These are phyloP conservation scores for Thuidium tamariscinum DNA, from an alignment of 225 moss, liverwort and hornwort species.

Conservation along the genomic window DNA sequence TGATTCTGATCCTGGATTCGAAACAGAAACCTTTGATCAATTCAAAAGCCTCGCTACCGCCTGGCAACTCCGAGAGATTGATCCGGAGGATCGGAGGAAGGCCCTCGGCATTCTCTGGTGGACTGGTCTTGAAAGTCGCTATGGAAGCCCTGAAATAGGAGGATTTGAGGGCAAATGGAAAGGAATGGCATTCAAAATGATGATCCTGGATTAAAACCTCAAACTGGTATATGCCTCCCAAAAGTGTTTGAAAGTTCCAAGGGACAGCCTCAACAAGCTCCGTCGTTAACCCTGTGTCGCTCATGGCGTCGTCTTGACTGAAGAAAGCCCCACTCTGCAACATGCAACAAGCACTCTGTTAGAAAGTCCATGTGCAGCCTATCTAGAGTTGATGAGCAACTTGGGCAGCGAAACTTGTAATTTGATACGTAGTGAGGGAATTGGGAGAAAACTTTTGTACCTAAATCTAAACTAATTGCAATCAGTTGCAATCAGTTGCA, in stretches of 20 bases:
- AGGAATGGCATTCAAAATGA: background rate
- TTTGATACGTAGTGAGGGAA: background rate
- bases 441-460: background rate
- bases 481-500: background rate
- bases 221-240: background rate
- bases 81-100: background rate
- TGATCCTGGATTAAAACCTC: background rate
- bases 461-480: background rate
- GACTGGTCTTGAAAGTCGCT: background rate
- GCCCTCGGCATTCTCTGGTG: background rate
- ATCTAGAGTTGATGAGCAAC: background rate
- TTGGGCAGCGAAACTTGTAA: background rate
- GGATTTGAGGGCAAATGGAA: background rate
- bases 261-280: background rate
- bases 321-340: background rate
- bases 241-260: background rate
- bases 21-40: conserved; percentile 5
- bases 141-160: background rate
- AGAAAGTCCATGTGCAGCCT: background rate
- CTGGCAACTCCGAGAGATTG: background rate
- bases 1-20: background rate
- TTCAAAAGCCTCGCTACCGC: background rate
- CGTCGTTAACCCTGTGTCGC: background rate
- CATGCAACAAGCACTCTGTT: background rate
- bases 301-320: background rate